Conservation (phyloP, 2,329 filamentous ascomycete genomes). For the Diplodia sapinea region DNA sequence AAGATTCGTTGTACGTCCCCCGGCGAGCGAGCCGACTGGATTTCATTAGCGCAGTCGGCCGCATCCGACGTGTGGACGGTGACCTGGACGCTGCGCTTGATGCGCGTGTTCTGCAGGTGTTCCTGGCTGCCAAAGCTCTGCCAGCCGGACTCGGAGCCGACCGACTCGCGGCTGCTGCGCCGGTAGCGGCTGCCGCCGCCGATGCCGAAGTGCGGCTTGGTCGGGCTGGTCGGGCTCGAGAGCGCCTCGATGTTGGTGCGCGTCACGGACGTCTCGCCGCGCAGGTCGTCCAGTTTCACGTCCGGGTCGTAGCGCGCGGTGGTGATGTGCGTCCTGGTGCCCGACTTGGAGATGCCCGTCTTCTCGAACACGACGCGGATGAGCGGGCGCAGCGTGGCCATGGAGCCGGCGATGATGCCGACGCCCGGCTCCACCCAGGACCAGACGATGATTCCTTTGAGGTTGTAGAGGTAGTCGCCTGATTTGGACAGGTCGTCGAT, state of each 20-base stretch:
- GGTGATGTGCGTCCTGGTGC: not conserved
- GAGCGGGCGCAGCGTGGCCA: conserved; percentile 58
- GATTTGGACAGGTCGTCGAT: not conserved
- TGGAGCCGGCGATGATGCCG: conserved; percentile 54
- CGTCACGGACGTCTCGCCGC: not conserved
- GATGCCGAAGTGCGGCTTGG: not conserved
- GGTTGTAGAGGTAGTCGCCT: conserved; percentile 19
- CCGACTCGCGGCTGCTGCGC: not conserved
- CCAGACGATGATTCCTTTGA: conserved; percentile 32
- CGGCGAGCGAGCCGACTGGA: not conserved
- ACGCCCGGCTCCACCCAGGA: conserved; percentile 44
- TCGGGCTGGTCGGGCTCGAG: not conserved
- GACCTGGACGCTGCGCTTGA: conserved; percentile 20
- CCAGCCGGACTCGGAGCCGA: not conserved
- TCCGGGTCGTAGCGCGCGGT: conserved; percentile 17
- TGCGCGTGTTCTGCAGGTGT: conserved; percentile 8
- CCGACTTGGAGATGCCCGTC: conserved; percentile 34
- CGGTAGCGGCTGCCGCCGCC: not conserved
- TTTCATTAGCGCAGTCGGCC: conserved; percentile 8
- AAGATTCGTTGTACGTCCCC: conserved; percentile 17
- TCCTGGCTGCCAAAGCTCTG: conserved; percentile 26
- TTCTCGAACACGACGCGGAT: conserved; percentile 44
- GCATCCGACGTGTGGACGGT: conserved; percentile 11
- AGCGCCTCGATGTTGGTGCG: conserved; percentile 5
- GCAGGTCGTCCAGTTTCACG: conserved; percentile 6